Conservation (phyloP, 495 filamentous ascomycete genomes). For the Patellaria atrata region DNA sequence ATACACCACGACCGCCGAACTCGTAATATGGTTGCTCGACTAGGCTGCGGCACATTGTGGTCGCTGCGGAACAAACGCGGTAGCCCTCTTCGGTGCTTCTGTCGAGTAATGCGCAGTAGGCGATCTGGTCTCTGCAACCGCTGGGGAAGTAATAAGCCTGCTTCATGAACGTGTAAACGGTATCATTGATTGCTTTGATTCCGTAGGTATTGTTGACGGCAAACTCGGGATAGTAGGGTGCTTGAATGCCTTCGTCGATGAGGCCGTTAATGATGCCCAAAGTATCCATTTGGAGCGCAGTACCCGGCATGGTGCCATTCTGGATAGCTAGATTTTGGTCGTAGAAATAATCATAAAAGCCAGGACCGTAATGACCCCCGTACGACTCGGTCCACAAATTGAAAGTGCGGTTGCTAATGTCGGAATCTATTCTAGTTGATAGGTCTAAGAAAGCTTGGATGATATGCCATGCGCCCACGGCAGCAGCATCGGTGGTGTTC, state of each 20-base stretch:
- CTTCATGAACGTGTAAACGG: slow-evolving; percentile 33
- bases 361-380: slow-evolving; percentile 29
- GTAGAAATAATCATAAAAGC: slow-evolving; percentile 47
- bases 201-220: slow-evolving; percentile 66
- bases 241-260: slow-evolving; percentile 57
- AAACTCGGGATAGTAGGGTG: slow-evolving; percentile 49
- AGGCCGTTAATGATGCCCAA: slow-evolving; percentile 52
- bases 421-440: slow-evolving; percentile 25
- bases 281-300: slow-evolving; percentile 41
- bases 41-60: slow-evolving; percentile 30
- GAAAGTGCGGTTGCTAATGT: slow-evolving; percentile 34
- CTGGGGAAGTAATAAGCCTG: slow-evolving; percentile 32
- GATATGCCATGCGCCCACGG: slow-evolving; percentile 28
- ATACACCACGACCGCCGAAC: slow-evolving; percentile 33
- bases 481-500: slow-evolving; percentile 37
- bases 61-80: slow-evolving; percentile 26
- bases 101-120: slow-evolving; percentile 28
- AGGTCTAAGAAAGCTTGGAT: slow-evolving; percentile 33
- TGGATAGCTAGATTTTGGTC: slow-evolving; percentile 42
- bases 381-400: slow-evolving; percentile 44
- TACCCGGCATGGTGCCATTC: slow-evolving; percentile 33
- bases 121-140: slow-evolving; percentile 27
- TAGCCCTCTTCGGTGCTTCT: slow-evolving; percentile 26
- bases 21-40: slow-evolving; percentile 33
- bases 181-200: slow-evolving; percentile 46